Percentiles rank a stretch among this genome's conserved stretches.
These are phyloP conservation scores for Coriaria nepalensis DNA, from an alignment of 306 rosid genomes.

Conservation along the genomic window DNA sequence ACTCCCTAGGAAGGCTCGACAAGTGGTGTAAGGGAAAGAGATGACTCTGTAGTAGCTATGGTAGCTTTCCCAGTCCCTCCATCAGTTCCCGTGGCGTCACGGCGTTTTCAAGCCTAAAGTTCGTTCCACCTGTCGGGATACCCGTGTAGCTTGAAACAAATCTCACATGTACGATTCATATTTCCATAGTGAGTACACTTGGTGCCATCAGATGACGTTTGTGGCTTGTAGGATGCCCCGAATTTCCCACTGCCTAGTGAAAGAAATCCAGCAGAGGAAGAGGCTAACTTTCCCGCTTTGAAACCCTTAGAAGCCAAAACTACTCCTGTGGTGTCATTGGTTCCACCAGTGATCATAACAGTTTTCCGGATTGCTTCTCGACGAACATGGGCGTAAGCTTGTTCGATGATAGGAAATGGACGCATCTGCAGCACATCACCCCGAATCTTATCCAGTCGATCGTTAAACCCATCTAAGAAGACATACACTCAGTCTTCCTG, in stretches of 20 bases:
- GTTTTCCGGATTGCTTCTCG: neutral
- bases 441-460: neutral
- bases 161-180: neutral
- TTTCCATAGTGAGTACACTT: neutral
- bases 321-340: neutral
- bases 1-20: too few relatives aligned
- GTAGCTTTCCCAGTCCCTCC: too few relatives aligned
- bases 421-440: neutral
- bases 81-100: too few relatives aligned
- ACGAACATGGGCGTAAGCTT: constrained; percentile 6
- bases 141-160: constrained; percentile 6
- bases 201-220: neutral
- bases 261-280: too few relatives aligned
- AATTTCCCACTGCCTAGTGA: neutral
- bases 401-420: neutral
- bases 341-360: neutral
- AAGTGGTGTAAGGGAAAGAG: too few relatives aligned
- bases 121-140: constrained; percentile 1
- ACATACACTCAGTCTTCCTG: constrained; percentile 7
- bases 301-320: neutral
- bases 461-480: neutral
- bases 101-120: neutral
- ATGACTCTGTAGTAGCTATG: too few relatives aligned
- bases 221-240: neutral
- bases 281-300: neutral